Evolutionary conservation across 176 grass and related monocot species (phyloP).

Genomic region (Phoenix dactylifera): DNA sequence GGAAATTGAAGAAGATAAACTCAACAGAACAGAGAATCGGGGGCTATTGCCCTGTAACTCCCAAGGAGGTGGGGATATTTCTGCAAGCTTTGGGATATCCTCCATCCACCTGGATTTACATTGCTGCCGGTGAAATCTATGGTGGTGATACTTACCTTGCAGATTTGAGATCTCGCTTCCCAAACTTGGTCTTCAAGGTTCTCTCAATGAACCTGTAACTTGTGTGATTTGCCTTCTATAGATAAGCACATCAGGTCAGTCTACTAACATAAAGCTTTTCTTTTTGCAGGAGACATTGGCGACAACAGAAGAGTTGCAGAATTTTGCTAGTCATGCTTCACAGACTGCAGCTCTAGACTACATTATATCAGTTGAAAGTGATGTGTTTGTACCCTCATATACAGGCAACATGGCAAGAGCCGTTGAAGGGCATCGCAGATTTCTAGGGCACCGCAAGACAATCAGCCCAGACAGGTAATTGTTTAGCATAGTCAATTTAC

Average conservation of each 20-base stretch:
- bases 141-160: constrained; percentile 80
- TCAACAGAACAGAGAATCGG: constrained; percentile 66
- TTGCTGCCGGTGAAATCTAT: constrained; percentile 93
- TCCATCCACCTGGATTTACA: constrained; percentile 81
- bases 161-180: constrained; percentile 59
- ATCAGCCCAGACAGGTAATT: constrained; percentile 74
- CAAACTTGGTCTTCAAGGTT: constrained; percentile 96
- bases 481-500: neutral
- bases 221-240: constrained; percentile 4
- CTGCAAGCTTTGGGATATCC: constrained; percentile 63
- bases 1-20: constrained; percentile 92
- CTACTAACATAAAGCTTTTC: constrained; percentile 3
- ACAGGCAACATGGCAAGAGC: constrained; percentile 93
- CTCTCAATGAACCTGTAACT: constrained; percentile 5
- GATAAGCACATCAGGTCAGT: neutral
- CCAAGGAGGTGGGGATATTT: constrained; percentile 78
- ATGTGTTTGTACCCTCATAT: constrained; percentile 81
- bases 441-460: constrained; percentile 81
- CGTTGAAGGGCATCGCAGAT: constrained; percentile 84
- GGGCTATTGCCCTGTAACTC: constrained; percentile 84
- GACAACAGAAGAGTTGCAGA: constrained; percentile 52
- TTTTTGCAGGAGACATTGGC: constrained; percentile 60
- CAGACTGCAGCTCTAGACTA: constrained; percentile 87
- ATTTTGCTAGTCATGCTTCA: constrained; percentile 58
- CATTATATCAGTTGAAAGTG: constrained; percentile 93